phyloP scores from a whole-genome alignment of 495 filamentous ascomycete species.

The Venustampulla echinocandica region DNA sequence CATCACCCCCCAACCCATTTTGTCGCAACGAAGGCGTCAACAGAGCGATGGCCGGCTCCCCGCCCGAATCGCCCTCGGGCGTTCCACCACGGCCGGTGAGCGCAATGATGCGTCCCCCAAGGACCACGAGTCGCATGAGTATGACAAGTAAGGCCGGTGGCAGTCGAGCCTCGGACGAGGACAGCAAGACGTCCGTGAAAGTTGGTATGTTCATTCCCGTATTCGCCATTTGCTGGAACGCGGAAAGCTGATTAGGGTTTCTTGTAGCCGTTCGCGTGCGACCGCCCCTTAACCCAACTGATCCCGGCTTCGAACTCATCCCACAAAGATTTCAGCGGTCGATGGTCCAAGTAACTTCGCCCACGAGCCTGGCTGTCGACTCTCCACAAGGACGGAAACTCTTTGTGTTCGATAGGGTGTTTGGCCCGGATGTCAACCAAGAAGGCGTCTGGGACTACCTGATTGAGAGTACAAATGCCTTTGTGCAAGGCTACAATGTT shows the following conservation, averaged over 20 bases:
- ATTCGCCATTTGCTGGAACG: constrained; percentile 4
- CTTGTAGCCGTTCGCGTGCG: constrained; percentile 71
- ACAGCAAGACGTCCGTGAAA: constrained; percentile 94
- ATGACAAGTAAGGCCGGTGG: constrained; percentile 71
- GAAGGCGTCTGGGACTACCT: constrained; percentile 95
- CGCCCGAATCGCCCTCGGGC: constrained; percentile 39
- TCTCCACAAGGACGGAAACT: constrained; percentile 85
- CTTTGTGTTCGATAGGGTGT: constrained; percentile 94
- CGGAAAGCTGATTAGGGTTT: constrained; percentile 18
- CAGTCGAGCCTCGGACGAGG: constrained; percentile 88
- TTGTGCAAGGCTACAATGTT: constrained; percentile 97
- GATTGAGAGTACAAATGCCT: constrained; percentile 80
- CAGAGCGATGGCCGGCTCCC: constrained; percentile 45
- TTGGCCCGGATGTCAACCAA: constrained; percentile 74
- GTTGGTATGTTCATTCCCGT: constrained; percentile 66
- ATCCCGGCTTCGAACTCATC: constrained; percentile 90
- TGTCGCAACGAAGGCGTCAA: constrained; percentile 18
- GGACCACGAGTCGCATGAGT: constrained; percentile 87
- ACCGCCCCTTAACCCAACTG: constrained; percentile 71
- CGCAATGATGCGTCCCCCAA: constrained; percentile 67
- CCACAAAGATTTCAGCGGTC: constrained; percentile 91
- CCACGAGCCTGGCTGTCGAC: constrained; percentile 80
- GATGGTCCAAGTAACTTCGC: constrained; percentile 80
- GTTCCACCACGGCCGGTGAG: constrained; percentile 69
- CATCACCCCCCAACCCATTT: constrained; percentile 17